Evolutionary conservation across 176 grass and related monocot genomes (phyloP).

Genomic region (Guadua angustifolia): DNA sequence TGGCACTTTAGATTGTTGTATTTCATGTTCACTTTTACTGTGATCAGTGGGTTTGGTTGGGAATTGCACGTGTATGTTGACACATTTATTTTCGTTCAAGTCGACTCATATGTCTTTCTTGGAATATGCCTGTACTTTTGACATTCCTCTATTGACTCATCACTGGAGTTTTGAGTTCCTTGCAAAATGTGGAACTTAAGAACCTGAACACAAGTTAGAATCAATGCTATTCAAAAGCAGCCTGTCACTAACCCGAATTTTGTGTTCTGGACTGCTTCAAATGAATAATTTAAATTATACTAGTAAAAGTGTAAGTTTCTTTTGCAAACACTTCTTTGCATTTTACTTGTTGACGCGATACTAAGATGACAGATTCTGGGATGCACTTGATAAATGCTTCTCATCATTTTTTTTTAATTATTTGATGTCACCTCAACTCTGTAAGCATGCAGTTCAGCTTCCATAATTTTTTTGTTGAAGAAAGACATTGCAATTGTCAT

Average conservation of each 20-base stretch:
- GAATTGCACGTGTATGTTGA: neutral
- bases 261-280: neutral
- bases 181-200: conserved; percentile 31
- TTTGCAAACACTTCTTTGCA: neutral
- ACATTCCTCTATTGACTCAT: conserved; percentile 5
- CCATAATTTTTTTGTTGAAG: neutral
- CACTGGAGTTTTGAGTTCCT: conserved; percentile 17
- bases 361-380: conserved; percentile 1
- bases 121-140: conserved; percentile 5
- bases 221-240: conserved; percentile 24
- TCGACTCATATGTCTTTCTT: neutral
- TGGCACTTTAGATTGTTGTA: conserved; percentile 25
- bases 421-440: conserved; percentile 15
- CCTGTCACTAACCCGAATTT: conserved; percentile 6
- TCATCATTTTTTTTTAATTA: neutral
- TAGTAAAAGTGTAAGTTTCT: neutral
- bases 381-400: conserved; percentile 16
- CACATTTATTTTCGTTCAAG: conserved; percentile 3
- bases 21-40: conserved; percentile 20
- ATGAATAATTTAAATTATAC: conserved; percentile 8
- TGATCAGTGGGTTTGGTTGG: conserved; percentile 11
- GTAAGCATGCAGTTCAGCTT: conserved; percentile 33
- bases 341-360: neutral
- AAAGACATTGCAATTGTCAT: conserved; percentile 4
- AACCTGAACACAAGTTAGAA: neutral